Conservation (phyloP, 768 basidiomycete species). For the Lepiota brunneoincarnata region DNA sequence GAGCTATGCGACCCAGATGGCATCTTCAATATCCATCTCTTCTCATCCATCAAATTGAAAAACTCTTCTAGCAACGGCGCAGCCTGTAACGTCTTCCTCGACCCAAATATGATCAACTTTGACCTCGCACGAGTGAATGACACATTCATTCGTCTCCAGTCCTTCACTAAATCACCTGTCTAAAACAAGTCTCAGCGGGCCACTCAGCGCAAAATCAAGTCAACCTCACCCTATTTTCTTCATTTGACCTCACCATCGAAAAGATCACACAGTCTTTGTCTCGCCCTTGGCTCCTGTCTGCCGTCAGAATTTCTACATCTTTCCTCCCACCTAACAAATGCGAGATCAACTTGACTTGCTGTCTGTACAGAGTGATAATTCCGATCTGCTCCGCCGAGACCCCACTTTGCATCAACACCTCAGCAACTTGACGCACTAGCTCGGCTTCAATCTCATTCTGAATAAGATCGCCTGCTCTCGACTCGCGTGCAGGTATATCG, state of each 20-base stretch:
- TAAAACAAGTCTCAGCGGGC: conserved; percentile 25
- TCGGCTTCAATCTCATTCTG: conserved; percentile 85
- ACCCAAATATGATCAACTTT: conserved; percentile 91
- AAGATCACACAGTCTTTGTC: conserved; percentile 96
- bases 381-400: conserved; percentile 73
- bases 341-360: conserved; percentile 89
- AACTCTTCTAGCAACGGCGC: conserved; percentile 69
- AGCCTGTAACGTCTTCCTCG: conserved; percentile 67
- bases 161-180: conserved; percentile 91
- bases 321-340: conserved; percentile 54
- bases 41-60: conserved; percentile 69
- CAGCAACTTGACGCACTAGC: conserved; percentile 63
- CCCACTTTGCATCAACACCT: conserved; percentile 64
- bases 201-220: background rate
- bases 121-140: conserved; percentile 90
- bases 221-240: conserved; percentile 60
- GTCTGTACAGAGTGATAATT: conserved; percentile 88
- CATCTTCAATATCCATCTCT: conserved; percentile 69
- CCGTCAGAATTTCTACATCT: conserved; percentile 82
- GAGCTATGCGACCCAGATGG: conserved; percentile 48
- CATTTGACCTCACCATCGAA: conserved; percentile 89
- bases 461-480: conserved; percentile 81
- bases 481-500: conserved; percentile 70
- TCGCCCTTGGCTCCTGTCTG: conserved; percentile 90
- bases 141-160: conserved; percentile 97